Evolutionary conservation across 2,329 filamentous ascomycete species (phyloP).

Genomic region (Phialophora expanda): DNA sequence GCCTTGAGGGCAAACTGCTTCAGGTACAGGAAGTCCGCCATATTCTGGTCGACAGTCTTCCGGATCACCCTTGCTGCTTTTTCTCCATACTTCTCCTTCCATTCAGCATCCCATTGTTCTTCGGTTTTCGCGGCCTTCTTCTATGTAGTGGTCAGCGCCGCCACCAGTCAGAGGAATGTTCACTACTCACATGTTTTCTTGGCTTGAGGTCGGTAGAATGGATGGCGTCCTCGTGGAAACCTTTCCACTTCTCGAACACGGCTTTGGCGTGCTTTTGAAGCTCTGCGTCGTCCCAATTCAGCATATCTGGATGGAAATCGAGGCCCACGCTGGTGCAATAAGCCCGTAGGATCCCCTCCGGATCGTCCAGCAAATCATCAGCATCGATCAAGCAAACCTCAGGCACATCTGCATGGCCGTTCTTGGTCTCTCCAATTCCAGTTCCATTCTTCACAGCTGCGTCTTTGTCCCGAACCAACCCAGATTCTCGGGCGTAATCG

Average conservation of each 20-base stretch:
- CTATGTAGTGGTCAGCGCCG: constrained; percentile 38
- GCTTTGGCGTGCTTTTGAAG: constrained; percentile 70
- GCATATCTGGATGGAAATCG: constrained; percentile 76
- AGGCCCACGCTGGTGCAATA: constrained; percentile 85
- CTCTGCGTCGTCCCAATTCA: constrained; percentile 80
- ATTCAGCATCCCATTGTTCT: constrained; percentile 63
- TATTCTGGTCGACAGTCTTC: constrained; percentile 63
- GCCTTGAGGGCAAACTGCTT: constrained; percentile 68
- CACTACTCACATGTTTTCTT: constrained; percentile 49
- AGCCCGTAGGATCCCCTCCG: constrained; percentile 72
- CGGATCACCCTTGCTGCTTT: constrained; percentile 64
- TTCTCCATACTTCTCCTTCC: constrained; percentile 65
- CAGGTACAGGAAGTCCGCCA: constrained; percentile 67
- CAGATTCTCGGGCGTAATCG: constrained; percentile 74
- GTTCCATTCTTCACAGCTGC: constrained; percentile 50
- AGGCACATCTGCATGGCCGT: constrained; percentile 45
- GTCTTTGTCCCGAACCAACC: constrained; percentile 71
- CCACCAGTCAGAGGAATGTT: neutral
- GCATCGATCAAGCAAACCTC: constrained; percentile 89
- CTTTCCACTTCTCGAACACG: constrained; percentile 94
- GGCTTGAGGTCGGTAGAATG: constrained; percentile 77
- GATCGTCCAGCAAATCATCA: constrained; percentile 89
- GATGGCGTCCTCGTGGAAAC: constrained; percentile 95
- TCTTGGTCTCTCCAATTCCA: constrained; percentile 38
- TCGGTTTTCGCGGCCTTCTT: constrained; percentile 51